Evolutionary conservation across 192 early-diverging fungal species (phyloP).

Genomic region (Backusella circina): DNA sequence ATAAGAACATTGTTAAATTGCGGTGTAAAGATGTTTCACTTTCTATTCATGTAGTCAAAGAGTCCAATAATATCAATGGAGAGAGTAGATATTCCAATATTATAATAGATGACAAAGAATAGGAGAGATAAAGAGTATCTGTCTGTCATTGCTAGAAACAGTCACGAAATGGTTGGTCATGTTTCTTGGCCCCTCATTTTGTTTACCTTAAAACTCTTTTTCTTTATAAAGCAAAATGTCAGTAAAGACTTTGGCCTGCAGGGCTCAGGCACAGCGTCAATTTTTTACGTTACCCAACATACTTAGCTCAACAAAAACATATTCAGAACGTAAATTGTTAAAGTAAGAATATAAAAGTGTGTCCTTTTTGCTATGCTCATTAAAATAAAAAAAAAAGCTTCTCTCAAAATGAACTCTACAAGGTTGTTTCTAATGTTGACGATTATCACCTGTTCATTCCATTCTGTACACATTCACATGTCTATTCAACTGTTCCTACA

Average conservation of each 20-base stretch:
- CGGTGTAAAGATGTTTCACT: background rate
- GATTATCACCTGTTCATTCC: slow-evolving; percentile 83
- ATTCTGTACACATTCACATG: slow-evolving; percentile 66
- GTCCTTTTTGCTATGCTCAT: background rate
- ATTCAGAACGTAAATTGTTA: slow-evolving; percentile 13
- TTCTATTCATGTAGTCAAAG: background rate
- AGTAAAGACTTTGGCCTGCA: background rate
- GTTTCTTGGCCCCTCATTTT: background rate
- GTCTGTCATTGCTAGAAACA: too few species aligned
- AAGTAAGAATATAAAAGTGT: slow-evolving; percentile 3
- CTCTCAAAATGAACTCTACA: slow-evolving; percentile 75
- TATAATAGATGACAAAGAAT: background rate
- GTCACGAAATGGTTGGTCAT: background rate
- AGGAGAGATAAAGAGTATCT: background rate
- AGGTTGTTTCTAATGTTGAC: slow-evolving; percentile 77
- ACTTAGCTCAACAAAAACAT: slow-evolving; percentile 9
- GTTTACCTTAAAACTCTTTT: background rate
- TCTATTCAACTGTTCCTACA: slow-evolving; percentile 40
- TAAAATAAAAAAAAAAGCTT: slow-evolving; percentile 49
- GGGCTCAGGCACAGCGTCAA: background rate
- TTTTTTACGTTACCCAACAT: slow-evolving; percentile 15
- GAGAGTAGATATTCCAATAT: too few species aligned
- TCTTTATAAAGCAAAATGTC: background rate
- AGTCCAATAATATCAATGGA: too few species aligned
- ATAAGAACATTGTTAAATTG: background rate